Percentiles rank a stretch among this genome's conserved stretches.
These are phyloP conservation scores for Coprinellus aureogranulatus DNA, from an alignment of 768 basidiomycete genomes.

Conservation along the genomic window DNA sequence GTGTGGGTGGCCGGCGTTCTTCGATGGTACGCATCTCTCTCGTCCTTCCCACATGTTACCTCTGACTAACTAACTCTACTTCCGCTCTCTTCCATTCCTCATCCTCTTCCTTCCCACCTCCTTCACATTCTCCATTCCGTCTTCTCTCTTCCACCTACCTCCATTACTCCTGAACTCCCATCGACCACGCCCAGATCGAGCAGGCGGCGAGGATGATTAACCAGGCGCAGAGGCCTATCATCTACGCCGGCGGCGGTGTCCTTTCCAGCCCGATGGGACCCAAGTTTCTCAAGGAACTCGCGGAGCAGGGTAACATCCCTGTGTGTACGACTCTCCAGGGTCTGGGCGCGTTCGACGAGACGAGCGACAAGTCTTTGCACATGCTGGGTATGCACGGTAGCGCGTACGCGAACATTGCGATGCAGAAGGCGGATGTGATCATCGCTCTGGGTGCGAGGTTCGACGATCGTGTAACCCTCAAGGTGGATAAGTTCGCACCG, in stretches of 20 bases:
- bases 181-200: conserved; percentile 64
- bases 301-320: conserved; percentile 88
- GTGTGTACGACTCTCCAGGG: conserved; percentile 97
- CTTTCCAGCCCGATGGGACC: conserved; percentile 82
- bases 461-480: conserved; percentile 97
- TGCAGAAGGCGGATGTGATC: conserved; percentile 96
- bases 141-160: no score
- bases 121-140: no score
- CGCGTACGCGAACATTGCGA: conserved; percentile 96
- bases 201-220: conserved; percentile 92
- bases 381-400: conserved; percentile 99
- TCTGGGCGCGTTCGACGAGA: conserved; percentile 93
- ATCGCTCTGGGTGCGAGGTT: conserved; percentile 96
- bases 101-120: no score
- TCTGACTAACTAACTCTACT: no score
- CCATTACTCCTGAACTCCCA: no score
- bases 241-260: conserved; percentile 92
- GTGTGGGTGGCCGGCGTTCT: conserved; percentile 98
- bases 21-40: conserved; percentile 57
- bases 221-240: conserved; percentile 82
- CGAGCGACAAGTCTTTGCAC: conserved; percentile 79
- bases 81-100: no score
- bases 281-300: conserved; percentile 71
- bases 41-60: no score
- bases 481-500: conserved; percentile 85